A percentile compares a stretch with the other conserved stretches of the same genome.
phyloP scores from a whole-genome alignment of 768 basidiomycete species.

The Tylopilus vinaceipallidus region DNA sequence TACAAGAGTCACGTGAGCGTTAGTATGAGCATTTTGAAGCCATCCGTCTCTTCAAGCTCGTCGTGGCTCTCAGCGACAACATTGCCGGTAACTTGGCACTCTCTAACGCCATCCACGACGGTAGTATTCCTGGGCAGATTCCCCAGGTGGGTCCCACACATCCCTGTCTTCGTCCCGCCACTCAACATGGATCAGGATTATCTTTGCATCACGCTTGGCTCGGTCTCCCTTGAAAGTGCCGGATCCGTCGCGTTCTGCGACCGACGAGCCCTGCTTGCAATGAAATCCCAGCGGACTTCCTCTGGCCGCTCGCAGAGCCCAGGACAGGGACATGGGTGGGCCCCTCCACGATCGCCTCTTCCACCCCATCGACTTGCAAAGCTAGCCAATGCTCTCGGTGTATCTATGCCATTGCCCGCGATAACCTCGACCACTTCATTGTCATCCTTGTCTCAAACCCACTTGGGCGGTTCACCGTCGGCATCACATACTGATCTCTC shows the following conservation, averaged over 20 bases:
- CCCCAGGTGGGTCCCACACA: slow-evolving; percentile 12
- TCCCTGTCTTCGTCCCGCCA: background rate
- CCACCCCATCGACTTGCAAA: slow-evolving; percentile 77
- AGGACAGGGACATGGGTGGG: slow-evolving; percentile 39
- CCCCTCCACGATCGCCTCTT: slow-evolving; percentile 67
- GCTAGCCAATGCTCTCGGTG: slow-evolving; percentile 82
- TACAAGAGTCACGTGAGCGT: slow-evolving; percentile 18
- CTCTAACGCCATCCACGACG: too few species aligned
- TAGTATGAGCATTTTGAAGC: slow-evolving; percentile 11
- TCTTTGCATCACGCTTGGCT: slow-evolving; percentile 2
- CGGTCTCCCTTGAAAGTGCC: too few species aligned
- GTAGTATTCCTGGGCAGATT: background rate
- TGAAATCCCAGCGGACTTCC: slow-evolving; percentile 18
- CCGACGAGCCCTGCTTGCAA: slow-evolving; percentile 1
- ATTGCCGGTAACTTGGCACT: background rate
- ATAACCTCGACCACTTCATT: slow-evolving; percentile 25
- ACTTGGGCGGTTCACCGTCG: slow-evolving; percentile 18
- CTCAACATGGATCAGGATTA: slow-evolving; percentile 4
- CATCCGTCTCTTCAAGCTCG: slow-evolving; percentile 8
- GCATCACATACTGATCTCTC: slow-evolving; percentile 31
- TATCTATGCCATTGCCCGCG: slow-evolving; percentile 69
- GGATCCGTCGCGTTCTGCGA: slow-evolving; percentile 6
- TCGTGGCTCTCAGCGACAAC: slow-evolving; percentile 11
- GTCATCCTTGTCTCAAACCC: slow-evolving; percentile 9
- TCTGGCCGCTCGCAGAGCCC: slow-evolving; percentile 12